Conservation (phyloP, 2,329 filamentous ascomycete species). For the Fusarium incarnatum region DNA sequence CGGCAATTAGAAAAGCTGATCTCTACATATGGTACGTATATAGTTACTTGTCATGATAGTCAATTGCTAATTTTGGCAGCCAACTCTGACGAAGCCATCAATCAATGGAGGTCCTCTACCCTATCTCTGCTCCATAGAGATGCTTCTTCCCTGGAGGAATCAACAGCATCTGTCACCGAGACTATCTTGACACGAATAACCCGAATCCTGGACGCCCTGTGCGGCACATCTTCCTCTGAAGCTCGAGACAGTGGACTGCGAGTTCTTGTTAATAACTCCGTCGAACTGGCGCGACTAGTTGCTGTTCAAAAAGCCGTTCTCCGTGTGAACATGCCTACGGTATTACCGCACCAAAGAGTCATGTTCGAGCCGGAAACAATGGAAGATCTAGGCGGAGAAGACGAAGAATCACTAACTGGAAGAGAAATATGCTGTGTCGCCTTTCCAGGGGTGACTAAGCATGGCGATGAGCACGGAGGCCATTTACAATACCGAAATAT, state of each 20-base stretch:
- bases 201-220: constrained; percentile 62
- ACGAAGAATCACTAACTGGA: constrained; percentile 64
- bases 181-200: constrained; percentile 61
- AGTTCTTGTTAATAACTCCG: constrained; percentile 62
- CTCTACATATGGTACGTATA: constrained; percentile 44
- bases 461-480: constrained; percentile 72
- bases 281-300: constrained; percentile 68
- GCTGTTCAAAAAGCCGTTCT: constrained; percentile 70
- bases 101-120: constrained; percentile 75
- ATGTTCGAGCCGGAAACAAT: constrained; percentile 70
- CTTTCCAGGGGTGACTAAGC: constrained; percentile 73
- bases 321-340: constrained; percentile 65
- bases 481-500: constrained; percentile 71
- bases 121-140: constrained; percentile 69
- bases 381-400: constrained; percentile 74
- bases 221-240: constrained; percentile 54
- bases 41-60: not conserved
- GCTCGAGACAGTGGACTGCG: constrained; percentile 65
- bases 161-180: constrained; percentile 59
- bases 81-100: constrained; percentile 65
- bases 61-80: constrained; percentile 34
- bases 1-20: constrained; percentile 58
- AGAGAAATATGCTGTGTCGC: constrained; percentile 71
- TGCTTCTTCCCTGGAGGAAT: constrained; percentile 57
- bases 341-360: constrained; percentile 64